phyloP scores from a whole-genome alignment of 306 rosid species.

The Lathyrus sativus region DNA sequence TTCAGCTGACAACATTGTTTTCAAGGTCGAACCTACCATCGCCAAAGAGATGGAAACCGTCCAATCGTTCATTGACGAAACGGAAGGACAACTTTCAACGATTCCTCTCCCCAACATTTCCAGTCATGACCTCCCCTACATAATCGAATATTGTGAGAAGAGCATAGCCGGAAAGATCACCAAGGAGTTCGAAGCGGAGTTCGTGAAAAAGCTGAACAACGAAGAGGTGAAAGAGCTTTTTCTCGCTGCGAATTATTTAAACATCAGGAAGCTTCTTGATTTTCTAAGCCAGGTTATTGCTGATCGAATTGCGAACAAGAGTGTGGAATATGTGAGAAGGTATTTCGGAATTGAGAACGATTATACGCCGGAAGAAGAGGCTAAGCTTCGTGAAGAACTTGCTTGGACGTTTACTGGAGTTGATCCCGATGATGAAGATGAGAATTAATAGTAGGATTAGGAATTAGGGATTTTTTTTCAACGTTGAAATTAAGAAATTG shows the following conservation, averaged over 20 bases:
- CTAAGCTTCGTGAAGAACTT: neutral
- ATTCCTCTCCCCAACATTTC: constrained; percentile 39
- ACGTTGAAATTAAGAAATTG: neutral
- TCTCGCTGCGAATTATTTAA: constrained; percentile 37
- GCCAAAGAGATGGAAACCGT: constrained; percentile 41
- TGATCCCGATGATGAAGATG: constrained; percentile 28
- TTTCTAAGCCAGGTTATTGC: constrained; percentile 33
- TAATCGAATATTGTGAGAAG: constrained; percentile 24
- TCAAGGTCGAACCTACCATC: constrained; percentile 17
- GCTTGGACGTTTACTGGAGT: constrained; percentile 45
- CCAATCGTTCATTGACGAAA: constrained; percentile 35
- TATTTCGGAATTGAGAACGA: constrained; percentile 38
- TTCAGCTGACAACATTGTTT: constrained; percentile 23
- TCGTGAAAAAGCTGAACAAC: neutral
- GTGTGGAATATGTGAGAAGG: constrained; percentile 38
- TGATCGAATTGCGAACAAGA: constrained; percentile 41
- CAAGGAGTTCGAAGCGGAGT: neutral
- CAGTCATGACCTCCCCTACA: constrained; percentile 3
- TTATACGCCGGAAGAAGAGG: constrained; percentile 44
- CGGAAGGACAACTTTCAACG: neutral
- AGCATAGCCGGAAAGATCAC: neutral
- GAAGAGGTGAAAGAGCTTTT: constrained; percentile 30
- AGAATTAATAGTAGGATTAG: neutral
- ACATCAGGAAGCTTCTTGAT: constrained; percentile 11
- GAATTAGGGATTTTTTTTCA: neutral